phyloP scores from a whole-genome alignment of 345 rosid species.

The Hypericum perforatum region DNA sequence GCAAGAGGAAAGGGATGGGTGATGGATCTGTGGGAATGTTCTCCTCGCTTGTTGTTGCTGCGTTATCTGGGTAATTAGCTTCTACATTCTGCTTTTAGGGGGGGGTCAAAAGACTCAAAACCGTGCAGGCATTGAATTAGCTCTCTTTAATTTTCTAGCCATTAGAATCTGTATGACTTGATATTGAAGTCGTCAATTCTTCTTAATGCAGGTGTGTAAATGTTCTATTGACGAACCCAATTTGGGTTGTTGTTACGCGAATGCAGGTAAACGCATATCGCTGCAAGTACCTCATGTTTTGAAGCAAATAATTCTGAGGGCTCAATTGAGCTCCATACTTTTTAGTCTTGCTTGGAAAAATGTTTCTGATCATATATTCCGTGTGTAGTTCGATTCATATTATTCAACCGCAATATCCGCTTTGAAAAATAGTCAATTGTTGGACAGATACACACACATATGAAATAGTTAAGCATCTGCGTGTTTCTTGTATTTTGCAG shows the following conservation, averaged over 20 bases:
- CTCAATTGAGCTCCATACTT: not conserved
- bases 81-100: not conserved
- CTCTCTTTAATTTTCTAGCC: not conserved
- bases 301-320: not conserved
- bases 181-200: conserved; percentile 12
- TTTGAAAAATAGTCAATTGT: not conserved
- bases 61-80: conserved; percentile 67
- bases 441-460: not conserved
- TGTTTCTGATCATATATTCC: too few species aligned
- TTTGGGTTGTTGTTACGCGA: conserved; percentile 95
- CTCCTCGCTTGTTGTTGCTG: conserved; percentile 88
- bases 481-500: conserved; percentile 38
- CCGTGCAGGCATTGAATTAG: too few species aligned
- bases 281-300: not conserved
- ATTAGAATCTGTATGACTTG: conserved; percentile 7
- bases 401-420: too few species aligned
- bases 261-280: conserved; percentile 72
- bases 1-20: conserved; percentile 56
- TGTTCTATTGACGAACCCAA: conserved; percentile 88
- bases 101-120: too few species aligned
- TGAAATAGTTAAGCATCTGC: not conserved
- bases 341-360: not conserved
- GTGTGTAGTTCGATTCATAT: too few species aligned
- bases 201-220: conserved; percentile 57
- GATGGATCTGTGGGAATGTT: conserved; percentile 97